Conservation (phyloP, 202 grass and related monocot species). For the Carex arenaria region DNA sequence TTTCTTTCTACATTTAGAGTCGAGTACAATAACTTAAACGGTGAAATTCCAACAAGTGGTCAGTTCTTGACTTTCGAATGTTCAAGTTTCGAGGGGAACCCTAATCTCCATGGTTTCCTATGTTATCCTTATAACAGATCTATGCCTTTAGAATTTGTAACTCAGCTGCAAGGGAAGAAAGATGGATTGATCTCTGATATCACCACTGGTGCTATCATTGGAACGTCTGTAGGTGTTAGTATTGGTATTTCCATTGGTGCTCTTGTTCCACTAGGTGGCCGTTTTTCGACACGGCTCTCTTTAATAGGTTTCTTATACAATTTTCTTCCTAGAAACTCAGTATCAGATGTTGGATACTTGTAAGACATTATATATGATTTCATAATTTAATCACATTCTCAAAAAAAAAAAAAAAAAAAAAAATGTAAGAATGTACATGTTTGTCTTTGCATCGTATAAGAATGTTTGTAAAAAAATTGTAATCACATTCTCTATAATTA, state of each 20-base stretch:
- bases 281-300: not conserved
- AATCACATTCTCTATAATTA: no score
- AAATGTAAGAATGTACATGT: no score
- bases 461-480: no score
- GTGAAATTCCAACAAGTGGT: no score
- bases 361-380: no score
- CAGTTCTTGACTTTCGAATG: not conserved
- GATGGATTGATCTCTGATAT: not conserved
- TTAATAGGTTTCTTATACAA: slow-evolving; percentile 27
- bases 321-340: slow-evolving; percentile 50
- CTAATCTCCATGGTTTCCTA: not conserved
- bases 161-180: not conserved
- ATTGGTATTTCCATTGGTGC: not conserved
- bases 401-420: no score
- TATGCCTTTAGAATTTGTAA: not conserved
- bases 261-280: not conserved
- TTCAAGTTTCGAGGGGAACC: not conserved
- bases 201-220: not conserved
- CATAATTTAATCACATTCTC: not conserved
- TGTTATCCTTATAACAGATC: not conserved
- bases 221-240: not conserved
- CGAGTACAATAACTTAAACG: no score
- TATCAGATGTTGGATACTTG: no score
- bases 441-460: no score
- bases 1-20: no score